Percentiles rank a stretch among this genome's conserved stretches.
phyloP scores from a whole-genome alignment of 73 alveolate species.

The Diophrys appendiculata region DNA sequence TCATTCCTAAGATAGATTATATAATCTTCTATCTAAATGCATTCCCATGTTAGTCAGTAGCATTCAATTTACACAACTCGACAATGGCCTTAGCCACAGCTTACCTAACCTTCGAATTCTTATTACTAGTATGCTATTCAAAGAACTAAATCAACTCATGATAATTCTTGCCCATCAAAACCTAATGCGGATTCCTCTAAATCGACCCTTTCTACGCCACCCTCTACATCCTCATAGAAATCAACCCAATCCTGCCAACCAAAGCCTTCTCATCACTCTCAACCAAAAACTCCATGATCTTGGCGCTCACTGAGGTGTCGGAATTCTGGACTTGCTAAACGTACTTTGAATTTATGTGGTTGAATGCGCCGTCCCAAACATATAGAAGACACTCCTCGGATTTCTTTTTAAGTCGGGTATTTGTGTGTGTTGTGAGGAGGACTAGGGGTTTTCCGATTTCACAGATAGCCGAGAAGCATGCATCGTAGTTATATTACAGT shows the following conservation, averaged over 20 bases:
- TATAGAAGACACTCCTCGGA: constrained; percentile 21
- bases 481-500: no score
- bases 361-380: constrained; percentile 20
- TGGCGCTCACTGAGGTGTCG: constrained; percentile 5
- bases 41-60: constrained; percentile 28
- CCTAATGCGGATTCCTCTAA: constrained; percentile 18
- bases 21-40: constrained; percentile 28
- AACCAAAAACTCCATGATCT: constrained; percentile 21
- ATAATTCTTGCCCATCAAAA: constrained; percentile 28
- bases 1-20: constrained; percentile 9
- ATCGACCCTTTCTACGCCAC: not conserved
- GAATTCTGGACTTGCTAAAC: not conserved
- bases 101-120: constrained; percentile 38
- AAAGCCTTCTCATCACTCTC: constrained; percentile 30
- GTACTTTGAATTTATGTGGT: not conserved
- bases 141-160: constrained; percentile 28
- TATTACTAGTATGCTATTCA: constrained; percentile 20
- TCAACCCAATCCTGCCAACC: constrained; percentile 29
- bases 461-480: no score
- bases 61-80: constrained; percentile 31
- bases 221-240: constrained; percentile 22
- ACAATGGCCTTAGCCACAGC: constrained; percentile 26
- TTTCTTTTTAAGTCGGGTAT: constrained; percentile 49
- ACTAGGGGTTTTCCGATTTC: no score
- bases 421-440: constrained; percentile 36